Percentiles rank a stretch among this genome's conserved stretches.
Conservation (phyloP, 139 green algal genomes). For the Haematococcus lacustris region DNA sequence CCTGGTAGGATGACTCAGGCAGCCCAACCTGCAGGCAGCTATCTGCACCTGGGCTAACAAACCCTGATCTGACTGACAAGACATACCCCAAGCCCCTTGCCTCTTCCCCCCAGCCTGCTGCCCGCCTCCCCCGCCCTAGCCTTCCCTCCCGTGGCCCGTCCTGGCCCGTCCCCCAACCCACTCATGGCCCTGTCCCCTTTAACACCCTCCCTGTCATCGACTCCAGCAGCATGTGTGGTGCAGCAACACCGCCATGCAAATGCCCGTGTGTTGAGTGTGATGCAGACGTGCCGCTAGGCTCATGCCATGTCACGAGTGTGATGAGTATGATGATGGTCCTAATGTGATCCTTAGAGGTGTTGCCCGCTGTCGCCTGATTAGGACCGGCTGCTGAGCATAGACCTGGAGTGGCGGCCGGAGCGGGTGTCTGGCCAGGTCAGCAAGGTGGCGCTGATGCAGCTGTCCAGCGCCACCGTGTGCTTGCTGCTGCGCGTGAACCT, state of each 20-base stretch:
- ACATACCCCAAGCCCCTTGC: no score
- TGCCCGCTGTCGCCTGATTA: neutral
- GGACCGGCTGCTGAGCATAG: constrained; percentile 42
- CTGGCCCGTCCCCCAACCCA: neutral
- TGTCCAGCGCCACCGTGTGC: constrained; percentile 18
- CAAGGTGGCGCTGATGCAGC: constrained; percentile 23
- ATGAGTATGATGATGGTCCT: no score
- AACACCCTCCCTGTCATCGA: neutral
- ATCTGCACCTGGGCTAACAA: no score
- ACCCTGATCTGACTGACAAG: no score
- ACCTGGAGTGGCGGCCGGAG: constrained; percentile 54
- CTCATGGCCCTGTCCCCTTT: neutral
- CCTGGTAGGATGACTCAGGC: no score
- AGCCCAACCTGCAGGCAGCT: no score
- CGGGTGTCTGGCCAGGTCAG: constrained; percentile 6
- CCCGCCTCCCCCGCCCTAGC: no score
- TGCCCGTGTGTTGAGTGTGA: neutral
- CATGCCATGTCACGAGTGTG: no score
- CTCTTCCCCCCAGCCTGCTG: no score
- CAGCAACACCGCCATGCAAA: neutral
- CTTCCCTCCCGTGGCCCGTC: no score
- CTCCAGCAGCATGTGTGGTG: neutral
- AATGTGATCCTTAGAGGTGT: neutral
- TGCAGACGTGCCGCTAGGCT: neutral
- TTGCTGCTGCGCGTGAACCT: constrained; percentile 26